phyloP scores from a whole-genome alignment of 805 yeast genomes.

The Maudiozyma bulderi region DNA sequence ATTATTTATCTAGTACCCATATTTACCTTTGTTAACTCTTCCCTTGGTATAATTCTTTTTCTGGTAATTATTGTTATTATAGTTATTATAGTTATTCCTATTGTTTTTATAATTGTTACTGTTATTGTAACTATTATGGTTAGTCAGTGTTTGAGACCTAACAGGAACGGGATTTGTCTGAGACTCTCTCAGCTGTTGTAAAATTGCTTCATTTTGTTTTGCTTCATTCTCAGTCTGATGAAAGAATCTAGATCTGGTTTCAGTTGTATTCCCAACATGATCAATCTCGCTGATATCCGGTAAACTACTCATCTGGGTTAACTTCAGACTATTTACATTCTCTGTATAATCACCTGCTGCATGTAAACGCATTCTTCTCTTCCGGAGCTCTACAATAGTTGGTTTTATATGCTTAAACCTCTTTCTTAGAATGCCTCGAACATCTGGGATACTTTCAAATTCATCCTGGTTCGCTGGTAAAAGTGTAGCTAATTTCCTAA shows the following conservation, averaged over 20 bases:
- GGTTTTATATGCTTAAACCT: slow-evolving; percentile 19
- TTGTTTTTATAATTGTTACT: not conserved
- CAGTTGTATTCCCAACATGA: slow-evolving; percentile 3
- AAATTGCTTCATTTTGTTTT: slow-evolving; percentile 12
- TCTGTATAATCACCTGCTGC: not conserved
- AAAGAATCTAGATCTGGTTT: slow-evolving; percentile 19
- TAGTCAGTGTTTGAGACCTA: not conserved
- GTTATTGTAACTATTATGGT: too few relatives aligned
- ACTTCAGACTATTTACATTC: slow-evolving; percentile 2
- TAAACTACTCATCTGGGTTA: slow-evolving; percentile 13
- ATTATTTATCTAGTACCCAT: not conserved
- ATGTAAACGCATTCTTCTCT: slow-evolving; percentile 8
- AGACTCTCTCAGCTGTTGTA: slow-evolving; percentile 4
- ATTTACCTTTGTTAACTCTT: not conserved
- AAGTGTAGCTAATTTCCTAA: slow-evolving; percentile 18
- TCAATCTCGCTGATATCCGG: slow-evolving; percentile 4
- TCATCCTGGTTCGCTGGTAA: slow-evolving; percentile 21
- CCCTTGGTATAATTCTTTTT: slow-evolving; percentile 3
- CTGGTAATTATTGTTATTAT: slow-evolving; percentile 4
- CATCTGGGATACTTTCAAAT: slow-evolving; percentile 14
- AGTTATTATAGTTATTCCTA: slow-evolving; percentile 3
- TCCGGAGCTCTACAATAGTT: slow-evolving; percentile 16
- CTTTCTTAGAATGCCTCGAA: slow-evolving; percentile 12
- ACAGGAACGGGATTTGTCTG: slow-evolving; percentile 6
- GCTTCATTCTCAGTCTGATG: slow-evolving; percentile 8